These are phyloP conservation scores for Hydnomerulius pinastri DNA, from an alignment of 768 basidiomycete genomes.

Conservation along the genomic window DNA sequence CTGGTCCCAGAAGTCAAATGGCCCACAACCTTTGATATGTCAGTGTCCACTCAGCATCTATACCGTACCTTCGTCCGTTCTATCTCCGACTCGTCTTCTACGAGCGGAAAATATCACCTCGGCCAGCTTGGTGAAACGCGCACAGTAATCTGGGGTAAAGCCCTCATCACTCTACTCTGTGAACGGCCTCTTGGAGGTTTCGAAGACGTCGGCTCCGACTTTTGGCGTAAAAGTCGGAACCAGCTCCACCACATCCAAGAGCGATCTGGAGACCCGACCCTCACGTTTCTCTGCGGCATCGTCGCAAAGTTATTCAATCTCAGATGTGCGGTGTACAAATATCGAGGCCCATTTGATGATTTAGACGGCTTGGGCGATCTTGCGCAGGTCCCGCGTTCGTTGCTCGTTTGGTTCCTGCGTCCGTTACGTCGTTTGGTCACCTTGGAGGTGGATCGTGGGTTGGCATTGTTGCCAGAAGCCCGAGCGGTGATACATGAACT, in stretches of 20 bases:
- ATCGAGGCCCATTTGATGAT: not conserved
- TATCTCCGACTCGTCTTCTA: conserved; percentile 1
- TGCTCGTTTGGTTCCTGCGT: not conserved
- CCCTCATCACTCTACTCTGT: conserved; percentile 2
- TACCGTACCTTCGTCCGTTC: conserved; percentile 7
- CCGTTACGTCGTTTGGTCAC: not conserved
- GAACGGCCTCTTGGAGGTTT: not conserved
- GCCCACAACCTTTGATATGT: conserved; percentile 6
- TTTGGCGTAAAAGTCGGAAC: not conserved
- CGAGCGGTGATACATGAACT: not conserved
- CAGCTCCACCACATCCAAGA: not conserved
- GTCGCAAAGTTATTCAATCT: not conserved
- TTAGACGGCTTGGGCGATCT: not conserved
- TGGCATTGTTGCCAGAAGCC: not conserved
- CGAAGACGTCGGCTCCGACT: not conserved
- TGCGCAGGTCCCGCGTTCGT: not conserved
- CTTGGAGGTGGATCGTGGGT: not conserved
- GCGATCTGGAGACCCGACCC: conserved; percentile 4
- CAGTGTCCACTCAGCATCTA: conserved; percentile 1
- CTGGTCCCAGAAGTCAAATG: conserved; percentile 10
- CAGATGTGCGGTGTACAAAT: not conserved
- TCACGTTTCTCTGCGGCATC: conserved; percentile 4
- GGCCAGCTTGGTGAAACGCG: not conserved
- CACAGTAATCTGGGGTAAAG: conserved; percentile 9
- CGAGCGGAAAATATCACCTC: not conserved